Evolutionary conservation across 2,329 filamentous ascomycete genomes (phyloP).

Genomic region (Rutstroemia sp.): DNA sequence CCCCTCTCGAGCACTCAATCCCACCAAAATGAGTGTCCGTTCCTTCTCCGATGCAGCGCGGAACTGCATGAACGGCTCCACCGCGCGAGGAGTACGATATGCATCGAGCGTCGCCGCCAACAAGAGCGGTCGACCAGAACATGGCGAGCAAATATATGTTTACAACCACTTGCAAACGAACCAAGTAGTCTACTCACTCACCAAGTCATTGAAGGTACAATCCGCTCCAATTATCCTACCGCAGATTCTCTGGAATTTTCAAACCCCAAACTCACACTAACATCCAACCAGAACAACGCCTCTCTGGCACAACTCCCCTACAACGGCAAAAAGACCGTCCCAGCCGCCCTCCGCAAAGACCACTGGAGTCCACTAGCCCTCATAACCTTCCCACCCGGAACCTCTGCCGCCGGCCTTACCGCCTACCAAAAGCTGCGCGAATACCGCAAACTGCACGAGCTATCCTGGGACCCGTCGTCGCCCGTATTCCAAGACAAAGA

Average conservation of each 20-base stretch:
- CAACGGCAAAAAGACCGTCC: constrained; percentile 61
- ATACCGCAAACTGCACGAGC: constrained; percentile 54
- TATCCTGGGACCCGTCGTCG: constrained; percentile 42
- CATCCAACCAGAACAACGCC: constrained; percentile 33
- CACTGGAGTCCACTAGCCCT: constrained; percentile 56
- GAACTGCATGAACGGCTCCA: constrained; percentile 2
- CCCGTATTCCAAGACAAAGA: background rate
- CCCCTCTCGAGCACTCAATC: background rate
- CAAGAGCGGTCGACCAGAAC: constrained; percentile 16
- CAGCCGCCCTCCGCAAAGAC: constrained; percentile 57
- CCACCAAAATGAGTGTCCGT: constrained; percentile 14
- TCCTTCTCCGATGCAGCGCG: constrained; percentile 9
- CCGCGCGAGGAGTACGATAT: constrained; percentile 8
- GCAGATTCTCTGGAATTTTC: background rate
- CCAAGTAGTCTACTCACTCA: constrained; percentile 35
- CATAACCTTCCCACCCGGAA: constrained; percentile 48
- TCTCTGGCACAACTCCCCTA: constrained; percentile 52
- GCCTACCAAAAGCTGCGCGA: constrained; percentile 59
- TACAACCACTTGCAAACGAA: constrained; percentile 34
- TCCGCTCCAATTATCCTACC: background rate
- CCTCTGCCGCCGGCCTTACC: constrained; percentile 47
- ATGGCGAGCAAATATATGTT: constrained; percentile 33
- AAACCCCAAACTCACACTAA: background rate
- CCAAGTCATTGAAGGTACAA: constrained; percentile 29
- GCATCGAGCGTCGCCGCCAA: constrained; percentile 8